Evolutionary conservation across 768 basidiomycete species (phyloP).

Genomic region (Cystoderma amianthinum): DNA sequence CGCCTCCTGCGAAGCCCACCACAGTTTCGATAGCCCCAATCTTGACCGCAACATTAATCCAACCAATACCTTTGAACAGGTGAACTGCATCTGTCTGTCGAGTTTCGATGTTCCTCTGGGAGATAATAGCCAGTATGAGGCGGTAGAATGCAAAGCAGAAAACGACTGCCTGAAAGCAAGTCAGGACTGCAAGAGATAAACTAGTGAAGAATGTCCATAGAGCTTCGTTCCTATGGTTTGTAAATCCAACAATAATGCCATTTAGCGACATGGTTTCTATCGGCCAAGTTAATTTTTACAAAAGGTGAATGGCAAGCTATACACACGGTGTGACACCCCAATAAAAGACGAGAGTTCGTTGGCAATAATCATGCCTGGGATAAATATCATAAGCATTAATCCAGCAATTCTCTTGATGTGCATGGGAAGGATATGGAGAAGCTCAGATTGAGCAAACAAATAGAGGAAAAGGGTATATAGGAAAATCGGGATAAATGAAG

Average conservation of each 20-base stretch:
- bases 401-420: slow-evolving; percentile 37
- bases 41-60: slow-evolving; percentile 56
- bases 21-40: slow-evolving; percentile 60
- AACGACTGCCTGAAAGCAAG: slow-evolving; percentile 47
- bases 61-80: slow-evolving; percentile 54
- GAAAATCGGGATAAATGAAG: slow-evolving; percentile 61
- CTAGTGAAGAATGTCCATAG: slow-evolving; percentile 54
- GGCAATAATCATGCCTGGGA: slow-evolving; percentile 46
- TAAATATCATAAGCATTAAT: slow-evolving; percentile 39
- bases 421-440: slow-evolving; percentile 45
- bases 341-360: slow-evolving; percentile 64
- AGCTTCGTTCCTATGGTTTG: slow-evolving; percentile 20
- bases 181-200: slow-evolving; percentile 53
- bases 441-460: slow-evolving; percentile 43
- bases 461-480: slow-evolving; percentile 59
- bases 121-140: slow-evolving; percentile 39
- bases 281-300: neutral
- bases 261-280: neutral
- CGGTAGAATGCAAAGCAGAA: slow-evolving; percentile 58
- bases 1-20: slow-evolving; percentile 50
- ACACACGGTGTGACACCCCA: slow-evolving; percentile 49
- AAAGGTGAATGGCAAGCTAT: slow-evolving; percentile 1
- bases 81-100: slow-evolving; percentile 35
- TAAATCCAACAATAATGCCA: slow-evolving; percentile 30
- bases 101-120: slow-evolving; percentile 46